A percentile compares a stretch with the other conserved stretches of the same genome.
These are phyloP conservation scores for Corniculantispora saksenae DNA, from an alignment of 2,329 filamentous ascomycete species.

Conservation along the genomic window DNA sequence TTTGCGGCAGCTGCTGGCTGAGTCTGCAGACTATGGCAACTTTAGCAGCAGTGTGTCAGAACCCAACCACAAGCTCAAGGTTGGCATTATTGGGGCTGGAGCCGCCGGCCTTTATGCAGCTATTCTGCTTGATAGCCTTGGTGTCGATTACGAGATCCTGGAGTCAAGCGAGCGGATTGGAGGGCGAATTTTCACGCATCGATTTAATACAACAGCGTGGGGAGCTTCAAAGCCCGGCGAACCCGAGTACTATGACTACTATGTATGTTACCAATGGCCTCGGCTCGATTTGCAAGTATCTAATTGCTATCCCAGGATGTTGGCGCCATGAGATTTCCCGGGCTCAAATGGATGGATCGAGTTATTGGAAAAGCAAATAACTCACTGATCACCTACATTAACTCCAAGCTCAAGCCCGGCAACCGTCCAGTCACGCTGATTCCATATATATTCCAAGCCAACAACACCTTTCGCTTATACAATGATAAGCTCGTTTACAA, in stretches of 20 bases:
- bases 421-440: slow-evolving; percentile 5
- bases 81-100: slow-evolving; percentile 41
- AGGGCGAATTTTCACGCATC: slow-evolving; percentile 39
- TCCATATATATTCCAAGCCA: slow-evolving; percentile 24
- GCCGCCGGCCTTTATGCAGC: slow-evolving; percentile 38
- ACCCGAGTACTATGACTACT: slow-evolving; percentile 34
- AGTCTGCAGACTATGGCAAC: background rate
- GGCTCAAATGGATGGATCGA: slow-evolving; percentile 33
- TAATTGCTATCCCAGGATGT: slow-evolving; percentile 30
- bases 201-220: slow-evolving; percentile 30
- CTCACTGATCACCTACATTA: slow-evolving; percentile 27
- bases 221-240: slow-evolving; percentile 23
- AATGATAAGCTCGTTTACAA: slow-evolving; percentile 21
- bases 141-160: slow-evolving; percentile 39
- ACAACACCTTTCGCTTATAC: slow-evolving; percentile 26
- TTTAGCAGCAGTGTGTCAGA: background rate
- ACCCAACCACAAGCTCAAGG: slow-evolving; percentile 23
- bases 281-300: background rate
- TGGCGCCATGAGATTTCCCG: slow-evolving; percentile 43
- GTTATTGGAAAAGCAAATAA: slow-evolving; percentile 25
- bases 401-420: slow-evolving; percentile 17
- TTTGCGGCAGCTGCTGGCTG: background rate
- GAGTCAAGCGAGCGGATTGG: slow-evolving; percentile 37
- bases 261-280: slow-evolving; percentile 21
- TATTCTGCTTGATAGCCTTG: slow-evolving; percentile 34